Evolutionary conservation across 768 basidiomycete genomes (phyloP).

Genomic region (Candolleomyces aberdarensis): DNA sequence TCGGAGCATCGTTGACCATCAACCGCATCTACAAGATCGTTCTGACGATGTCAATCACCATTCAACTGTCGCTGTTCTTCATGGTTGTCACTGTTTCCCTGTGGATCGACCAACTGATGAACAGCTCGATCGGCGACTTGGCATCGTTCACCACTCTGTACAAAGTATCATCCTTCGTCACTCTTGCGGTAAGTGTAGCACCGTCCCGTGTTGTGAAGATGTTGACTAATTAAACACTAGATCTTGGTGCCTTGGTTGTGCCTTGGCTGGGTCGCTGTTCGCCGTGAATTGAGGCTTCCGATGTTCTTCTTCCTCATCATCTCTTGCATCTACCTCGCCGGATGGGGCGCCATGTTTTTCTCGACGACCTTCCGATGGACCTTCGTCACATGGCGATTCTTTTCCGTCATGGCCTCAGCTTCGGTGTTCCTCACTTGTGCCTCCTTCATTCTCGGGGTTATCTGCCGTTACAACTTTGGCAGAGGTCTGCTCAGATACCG

Average conservation of each 20-base stretch:
- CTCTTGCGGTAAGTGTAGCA: constrained; percentile 51
- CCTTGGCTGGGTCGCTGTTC: constrained; percentile 75
- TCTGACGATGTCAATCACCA: constrained; percentile 63
- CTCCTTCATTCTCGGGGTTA: constrained; percentile 57
- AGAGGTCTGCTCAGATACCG: constrained; percentile 68
- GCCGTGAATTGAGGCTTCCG: constrained; percentile 55
- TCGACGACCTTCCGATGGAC: constrained; percentile 75
- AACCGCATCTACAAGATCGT: constrained; percentile 74
- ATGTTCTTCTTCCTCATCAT: constrained; percentile 64
- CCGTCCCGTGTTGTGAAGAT: neutral
- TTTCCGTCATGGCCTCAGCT: constrained; percentile 55
- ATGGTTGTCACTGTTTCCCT: constrained; percentile 64
- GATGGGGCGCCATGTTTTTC: constrained; percentile 73
- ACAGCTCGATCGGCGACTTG: constrained; percentile 58
- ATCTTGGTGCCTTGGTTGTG: constrained; percentile 66
- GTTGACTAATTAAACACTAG: constrained; percentile 31
- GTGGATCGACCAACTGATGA: constrained; percentile 76
- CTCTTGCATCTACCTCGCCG: constrained; percentile 58
- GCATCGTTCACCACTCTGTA: constrained; percentile 46
- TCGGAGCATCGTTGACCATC: constrained; percentile 72
- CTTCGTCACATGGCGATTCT: constrained; percentile 72
- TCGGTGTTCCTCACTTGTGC: constrained; percentile 56
- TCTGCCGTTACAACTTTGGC: constrained; percentile 74
- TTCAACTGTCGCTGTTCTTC: constrained; percentile 80
- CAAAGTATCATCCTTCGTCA: constrained; percentile 51